Base-by-base conservation (phyloP, 139 green algal species). In the Zygnema cylindricum region DNA sequence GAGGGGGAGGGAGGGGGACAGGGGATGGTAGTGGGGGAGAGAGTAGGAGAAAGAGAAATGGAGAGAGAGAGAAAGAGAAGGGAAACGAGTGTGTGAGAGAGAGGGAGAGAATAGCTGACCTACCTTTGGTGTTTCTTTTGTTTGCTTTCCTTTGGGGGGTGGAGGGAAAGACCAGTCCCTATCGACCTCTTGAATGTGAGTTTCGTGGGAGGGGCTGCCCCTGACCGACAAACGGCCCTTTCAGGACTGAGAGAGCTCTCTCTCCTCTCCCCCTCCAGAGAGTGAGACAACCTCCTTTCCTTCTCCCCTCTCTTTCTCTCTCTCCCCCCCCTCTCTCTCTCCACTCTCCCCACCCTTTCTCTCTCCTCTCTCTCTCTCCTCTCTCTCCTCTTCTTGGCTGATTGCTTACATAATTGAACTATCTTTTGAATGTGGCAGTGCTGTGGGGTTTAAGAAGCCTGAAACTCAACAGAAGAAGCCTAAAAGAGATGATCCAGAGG, bases 141-240 rank as follows among this genome's bases (percentile, higher is more conserved):
- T 69, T 38, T 36, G 41, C 57, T 30, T 39, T 73, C 57, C 57
- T 73, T 30, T 39, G 30, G 57, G 57, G 30, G 30, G 57, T 30
- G 57, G 57, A 30, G 57, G 30, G 30, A 73, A 73, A 73, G 30
- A n/a, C n/a, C n/a, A n/a, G n/a, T n/a, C n/a, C n/a, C n/a, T n/a
- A n/a, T 98, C 38, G 96, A 98, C 81, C 94, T 98, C 2, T 91
- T 92, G 43, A 98, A 95, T 35, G 91, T 99, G 0, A 98, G 96
- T 83, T 99, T 99, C 91, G 95, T 93, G 7, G 75, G 69, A 1
- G 95, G 95, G 32, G 40, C n/a, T 0, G 95, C 94, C 0, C 95
- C 96, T 0, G 97, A 99, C 92, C 85, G 97, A 0, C 42, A 92
- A 57, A 90, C 96, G 16, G 96, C 95, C 0, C 75, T 91, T 16